Evolutionary conservation across 73 alveolate species (phyloP).

Genomic region (Tetrahymena borealis): DNA sequence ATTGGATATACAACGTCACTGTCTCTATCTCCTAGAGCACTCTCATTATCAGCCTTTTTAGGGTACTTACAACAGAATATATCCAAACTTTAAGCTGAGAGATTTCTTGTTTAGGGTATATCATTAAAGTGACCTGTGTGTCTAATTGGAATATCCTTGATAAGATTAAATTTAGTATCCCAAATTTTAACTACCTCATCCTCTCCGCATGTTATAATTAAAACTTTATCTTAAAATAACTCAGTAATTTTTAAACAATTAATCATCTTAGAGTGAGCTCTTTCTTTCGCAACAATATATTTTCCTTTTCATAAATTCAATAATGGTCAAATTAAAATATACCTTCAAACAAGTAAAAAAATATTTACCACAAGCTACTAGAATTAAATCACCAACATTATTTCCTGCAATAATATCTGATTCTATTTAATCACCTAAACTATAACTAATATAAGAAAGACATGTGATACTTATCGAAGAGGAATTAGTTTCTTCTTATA

Average conservation of each 20-base stretch:
- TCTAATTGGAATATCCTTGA: conserved; percentile 30
- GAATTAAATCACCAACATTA: conserved; percentile 80
- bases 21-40: conserved; percentile 8
- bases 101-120: conserved; percentile 11
- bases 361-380: conserved; percentile 77
- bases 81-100: conserved; percentile 32
- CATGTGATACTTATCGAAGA: conserved; percentile 31
- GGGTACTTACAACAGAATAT: conserved; percentile 37
- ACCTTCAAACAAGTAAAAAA: neutral
- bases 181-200: conserved; percentile 87
- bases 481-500: conserved; percentile 25
- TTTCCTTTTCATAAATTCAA: neutral
- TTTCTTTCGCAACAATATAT: conserved; percentile 60
- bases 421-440: conserved; percentile 63
- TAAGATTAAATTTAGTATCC: conserved; percentile 67
- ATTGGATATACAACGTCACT: conserved; percentile 31
- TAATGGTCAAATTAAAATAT: too few relatives aligned
- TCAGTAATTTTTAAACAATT: conserved; percentile 79
- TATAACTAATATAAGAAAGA: conserved; percentile 48
- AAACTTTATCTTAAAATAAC: conserved; percentile 33
- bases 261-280: conserved; percentile 89
- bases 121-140: conserved; percentile 35
- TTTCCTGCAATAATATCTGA: conserved; percentile 81
- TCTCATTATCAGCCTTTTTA: conserved; percentile 24
- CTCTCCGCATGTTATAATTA: conserved; percentile 86